These are phyloP conservation scores for Polyporus tsugae DNA, from an alignment of 1,284 basidiomycete species.

Conservation along the genomic window DNA sequence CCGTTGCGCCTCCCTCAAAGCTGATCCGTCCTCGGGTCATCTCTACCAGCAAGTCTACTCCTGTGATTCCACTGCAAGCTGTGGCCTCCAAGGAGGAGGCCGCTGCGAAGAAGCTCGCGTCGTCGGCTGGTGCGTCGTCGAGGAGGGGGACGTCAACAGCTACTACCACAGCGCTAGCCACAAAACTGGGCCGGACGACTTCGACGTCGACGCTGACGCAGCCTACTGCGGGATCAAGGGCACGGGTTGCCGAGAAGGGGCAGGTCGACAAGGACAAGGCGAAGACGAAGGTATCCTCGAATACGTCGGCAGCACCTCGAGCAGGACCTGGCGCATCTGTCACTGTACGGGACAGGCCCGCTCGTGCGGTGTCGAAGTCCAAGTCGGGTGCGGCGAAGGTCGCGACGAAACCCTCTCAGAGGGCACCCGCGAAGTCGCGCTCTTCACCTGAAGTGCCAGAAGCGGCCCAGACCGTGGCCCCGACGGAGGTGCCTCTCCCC, in stretches of 20 bases:
- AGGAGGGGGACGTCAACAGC: background rate
- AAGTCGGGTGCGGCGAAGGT: background rate
- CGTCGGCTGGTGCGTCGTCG: slow-evolving; percentile 23
- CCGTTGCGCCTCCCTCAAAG: slow-evolving; percentile 5
- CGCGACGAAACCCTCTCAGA: background rate
- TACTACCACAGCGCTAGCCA: background rate
- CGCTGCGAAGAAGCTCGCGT: slow-evolving; percentile 29
- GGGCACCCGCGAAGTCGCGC: slow-evolving; percentile 17
- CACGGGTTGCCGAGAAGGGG: slow-evolving; percentile 22
- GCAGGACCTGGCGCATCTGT: slow-evolving; percentile 16
- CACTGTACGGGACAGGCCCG: slow-evolving; percentile 25
- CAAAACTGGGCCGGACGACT: slow-evolving; percentile 13
- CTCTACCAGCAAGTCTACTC: slow-evolving; percentile 31
- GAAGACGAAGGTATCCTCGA: slow-evolving; percentile 14
- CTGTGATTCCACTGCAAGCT: slow-evolving; percentile 25
- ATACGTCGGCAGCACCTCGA: slow-evolving; percentile 10
- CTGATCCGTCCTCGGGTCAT: slow-evolving; percentile 27
- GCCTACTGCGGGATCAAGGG: slow-evolving; percentile 25
- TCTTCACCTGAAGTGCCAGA: slow-evolving; percentile 23
- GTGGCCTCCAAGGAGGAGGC: slow-evolving; percentile 20
- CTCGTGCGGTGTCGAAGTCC: slow-evolving; percentile 14
- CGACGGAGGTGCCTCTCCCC: slow-evolving; percentile 29
- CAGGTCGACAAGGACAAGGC: slow-evolving; percentile 12
- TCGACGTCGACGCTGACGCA: slow-evolving; percentile 13
- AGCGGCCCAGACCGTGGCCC: slow-evolving; percentile 15